A percentile compares a stretch with the other conserved stretches of the same genome.
Conservation (phyloP, 2,329 filamentous ascomycete species). For the Paecilomyces variotii region DNA sequence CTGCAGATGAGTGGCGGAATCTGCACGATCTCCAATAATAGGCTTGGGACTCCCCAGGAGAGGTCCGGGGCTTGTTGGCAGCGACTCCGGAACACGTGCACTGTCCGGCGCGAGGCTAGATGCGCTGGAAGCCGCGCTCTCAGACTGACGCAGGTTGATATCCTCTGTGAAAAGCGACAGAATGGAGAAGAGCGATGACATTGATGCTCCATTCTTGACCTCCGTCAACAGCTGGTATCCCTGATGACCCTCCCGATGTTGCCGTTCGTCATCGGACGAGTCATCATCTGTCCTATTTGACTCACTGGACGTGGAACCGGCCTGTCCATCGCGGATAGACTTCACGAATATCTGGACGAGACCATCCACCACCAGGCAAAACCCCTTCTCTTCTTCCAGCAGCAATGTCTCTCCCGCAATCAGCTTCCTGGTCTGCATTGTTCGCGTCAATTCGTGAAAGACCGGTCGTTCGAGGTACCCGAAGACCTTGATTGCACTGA, state of each 20-base stretch:
- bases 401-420: conserved; percentile 94
- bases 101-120: conserved; percentile 26
- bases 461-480: conserved; percentile 93
- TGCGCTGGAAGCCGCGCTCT: conserved; percentile 40
- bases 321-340: conserved; percentile 51
- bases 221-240: conserved; percentile 93
- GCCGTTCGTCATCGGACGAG: conserved; percentile 63
- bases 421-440: conserved; percentile 95
- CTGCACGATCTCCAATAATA: conserved; percentile 12
- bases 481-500: conserved; percentile 98
- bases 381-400: conserved; percentile 94
- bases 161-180: conserved; percentile 96
- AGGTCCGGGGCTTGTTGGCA: conserved; percentile 29
- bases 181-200: conserved; percentile 97
- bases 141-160: conserved; percentile 65
- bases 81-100: conserved; percentile 28
- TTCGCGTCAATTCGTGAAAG: conserved; percentile 93
- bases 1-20: conserved; percentile 12
- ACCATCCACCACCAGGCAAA: conserved; percentile 94
- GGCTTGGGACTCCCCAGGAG: conserved; percentile 21
- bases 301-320: conserved; percentile 30
- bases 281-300: conserved; percentile 35
- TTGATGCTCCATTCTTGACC: conserved; percentile 93
- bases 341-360: conserved; percentile 98
- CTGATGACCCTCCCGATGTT: conserved; percentile 54